Evolutionary conservation across 176 grass and related monocot species (phyloP).

Genomic region (Canna indica): DNA sequence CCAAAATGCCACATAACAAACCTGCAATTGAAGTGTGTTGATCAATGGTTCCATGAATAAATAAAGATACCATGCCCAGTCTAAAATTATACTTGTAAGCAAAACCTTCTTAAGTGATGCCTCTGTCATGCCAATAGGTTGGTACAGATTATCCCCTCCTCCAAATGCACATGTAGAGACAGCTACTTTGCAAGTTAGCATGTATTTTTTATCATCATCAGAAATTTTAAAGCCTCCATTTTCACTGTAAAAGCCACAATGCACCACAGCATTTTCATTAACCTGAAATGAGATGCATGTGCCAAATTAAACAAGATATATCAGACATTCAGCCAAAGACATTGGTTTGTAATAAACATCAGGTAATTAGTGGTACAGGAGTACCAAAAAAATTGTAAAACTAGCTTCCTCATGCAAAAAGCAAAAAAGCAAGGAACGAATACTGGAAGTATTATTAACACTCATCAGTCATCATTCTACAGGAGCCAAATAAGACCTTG

Average conservation of each 20-base stretch:
- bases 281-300: constrained; percentile 32
- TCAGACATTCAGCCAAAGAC: neutral
- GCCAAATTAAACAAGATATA: neutral
- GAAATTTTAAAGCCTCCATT: constrained; percentile 66
- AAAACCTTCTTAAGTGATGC: constrained; percentile 56
- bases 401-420: neutral
- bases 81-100: neutral
- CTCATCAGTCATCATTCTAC: neutral
- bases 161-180: constrained; percentile 96
- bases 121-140: constrained; percentile 84
- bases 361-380: neutral
- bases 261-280: constrained; percentile 40
- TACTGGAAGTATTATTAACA: neutral
- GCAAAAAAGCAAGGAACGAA: neutral
- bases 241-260: constrained; percentile 87
- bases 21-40: constrained; percentile 27
- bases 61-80: neutral
- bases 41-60: neutral
- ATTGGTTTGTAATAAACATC: neutral
- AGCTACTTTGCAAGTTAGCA: constrained; percentile 55
- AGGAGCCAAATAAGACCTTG: constrained; percentile 48
- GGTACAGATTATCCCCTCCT: constrained; percentile 89
- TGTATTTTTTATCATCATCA: constrained; percentile 58
- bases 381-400: neutral
- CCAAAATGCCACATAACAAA: constrained; percentile 96